A percentile compares a stretch with the other conserved stretches of the same genome.
Evolutionary conservation across 2,329 filamentous ascomycete species (phyloP).

Genomic region (Colletotrichum simmondsii): DNA sequence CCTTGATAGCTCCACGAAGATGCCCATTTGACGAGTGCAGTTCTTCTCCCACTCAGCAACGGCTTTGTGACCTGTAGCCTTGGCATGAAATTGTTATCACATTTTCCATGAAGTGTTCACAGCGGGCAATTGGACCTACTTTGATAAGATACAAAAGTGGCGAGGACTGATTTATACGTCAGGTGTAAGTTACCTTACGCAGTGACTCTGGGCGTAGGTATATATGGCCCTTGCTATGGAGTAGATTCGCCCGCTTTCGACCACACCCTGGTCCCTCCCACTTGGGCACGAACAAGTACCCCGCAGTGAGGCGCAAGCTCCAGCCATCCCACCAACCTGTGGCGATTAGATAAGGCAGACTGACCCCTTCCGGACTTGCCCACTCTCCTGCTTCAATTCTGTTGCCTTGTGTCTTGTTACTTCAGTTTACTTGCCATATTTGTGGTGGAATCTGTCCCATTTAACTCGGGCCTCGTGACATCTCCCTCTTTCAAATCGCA

Average conservation of each 20-base stretch:
- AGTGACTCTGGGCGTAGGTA: neutral
- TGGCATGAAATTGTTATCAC: neutral
- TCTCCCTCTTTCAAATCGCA: neutral
- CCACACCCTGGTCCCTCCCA: slow-evolving; percentile 12
- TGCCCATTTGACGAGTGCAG: neutral
- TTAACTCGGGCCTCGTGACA: neutral
- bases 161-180: neutral
- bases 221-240: neutral
- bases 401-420: slow-evolving; percentile 17
- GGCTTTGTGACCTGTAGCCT: neutral
- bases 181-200: neutral
- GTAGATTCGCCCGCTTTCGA: neutral
- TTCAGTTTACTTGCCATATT: neutral
- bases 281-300: slow-evolving; percentile 28
- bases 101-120: too few species aligned
- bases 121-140: neutral
- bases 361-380: slow-evolving; percentile 20
- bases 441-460: slow-evolving; percentile 2
- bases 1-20: neutral
- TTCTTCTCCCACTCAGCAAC: neutral
- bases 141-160: neutral
- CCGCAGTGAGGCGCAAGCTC: slow-evolving; percentile 32
- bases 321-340: slow-evolving; percentile 27
- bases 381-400: slow-evolving; percentile 16
- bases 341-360: slow-evolving; percentile 33